Evolutionary conservation across 441 rosid genomes (phyloP).

Genomic region (Arabidopsis lyrata): DNA sequence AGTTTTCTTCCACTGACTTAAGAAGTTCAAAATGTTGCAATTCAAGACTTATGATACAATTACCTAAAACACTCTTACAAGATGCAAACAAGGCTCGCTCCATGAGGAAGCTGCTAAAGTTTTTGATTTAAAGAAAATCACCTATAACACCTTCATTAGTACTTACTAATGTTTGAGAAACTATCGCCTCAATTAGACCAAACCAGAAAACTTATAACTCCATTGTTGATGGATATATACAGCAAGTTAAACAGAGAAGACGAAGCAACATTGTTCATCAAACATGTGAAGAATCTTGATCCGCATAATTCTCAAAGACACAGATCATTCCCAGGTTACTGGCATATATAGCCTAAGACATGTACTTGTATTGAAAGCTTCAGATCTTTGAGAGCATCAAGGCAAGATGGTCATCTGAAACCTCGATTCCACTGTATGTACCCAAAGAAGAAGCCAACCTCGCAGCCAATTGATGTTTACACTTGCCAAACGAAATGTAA

Average conservation of each 20-base stretch:
- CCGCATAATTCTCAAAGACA: not conserved
- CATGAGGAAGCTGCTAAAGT: constrained; percentile 1
- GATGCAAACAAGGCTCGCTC: not conserved
- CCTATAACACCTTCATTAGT: not conserved
- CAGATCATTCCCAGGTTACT: not conserved
- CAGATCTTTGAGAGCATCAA: constrained; percentile 64
- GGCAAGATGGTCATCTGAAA: constrained; percentile 77
- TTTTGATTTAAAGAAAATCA: not conserved
- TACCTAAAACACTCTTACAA: not conserved
- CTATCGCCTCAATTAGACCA: not conserved
- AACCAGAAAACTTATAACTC: not conserved
- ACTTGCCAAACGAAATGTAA: constrained; percentile 44
- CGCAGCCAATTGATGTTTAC: constrained; percentile 90
- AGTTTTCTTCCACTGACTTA: not conserved
- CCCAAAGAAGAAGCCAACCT: constrained; percentile 75
- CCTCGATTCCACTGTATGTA: constrained; percentile 54
- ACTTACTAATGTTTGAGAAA: not conserved
- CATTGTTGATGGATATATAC: not conserved
- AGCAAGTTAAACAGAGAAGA: not conserved
- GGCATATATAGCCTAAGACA: not conserved
- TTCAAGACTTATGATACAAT: not conserved
- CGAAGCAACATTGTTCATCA: constrained; percentile 11
- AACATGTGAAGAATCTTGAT: not conserved
- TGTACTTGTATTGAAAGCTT: constrained; percentile 6
- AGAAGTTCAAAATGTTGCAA: not conserved